phyloP scores from a whole-genome alignment of 2,329 filamentous ascomycete species.

The Fusarium pseudoanthophilum region DNA sequence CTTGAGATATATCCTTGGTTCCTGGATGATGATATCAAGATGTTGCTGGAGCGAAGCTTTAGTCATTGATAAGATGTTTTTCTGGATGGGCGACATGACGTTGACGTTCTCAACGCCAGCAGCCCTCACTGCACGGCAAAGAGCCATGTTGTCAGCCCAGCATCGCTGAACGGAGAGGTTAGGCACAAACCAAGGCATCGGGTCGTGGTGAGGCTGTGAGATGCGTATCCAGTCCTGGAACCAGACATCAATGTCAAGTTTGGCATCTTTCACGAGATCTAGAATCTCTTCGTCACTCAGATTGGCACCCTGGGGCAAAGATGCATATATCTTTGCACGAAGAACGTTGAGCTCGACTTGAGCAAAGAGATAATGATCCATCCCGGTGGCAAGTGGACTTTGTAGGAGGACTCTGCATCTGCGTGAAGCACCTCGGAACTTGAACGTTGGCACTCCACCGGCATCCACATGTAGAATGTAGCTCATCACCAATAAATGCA shows the following conservation, averaged over 20 bases:
- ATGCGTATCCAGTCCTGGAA: constrained; percentile 21
- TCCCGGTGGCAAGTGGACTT: background rate
- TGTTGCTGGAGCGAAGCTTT: constrained; percentile 8
- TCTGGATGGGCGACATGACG: constrained; percentile 8
- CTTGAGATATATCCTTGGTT: constrained; percentile 13
- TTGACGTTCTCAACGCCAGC: constrained; percentile 20
- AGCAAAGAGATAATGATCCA: constrained; percentile 20
- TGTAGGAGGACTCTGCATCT: constrained; percentile 11
- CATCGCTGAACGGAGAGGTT: constrained; percentile 10
- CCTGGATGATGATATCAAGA: constrained; percentile 11
- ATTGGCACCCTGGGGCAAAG: background rate
- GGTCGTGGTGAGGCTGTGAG: background rate
- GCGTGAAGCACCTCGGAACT: constrained; percentile 12
- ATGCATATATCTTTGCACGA: constrained; percentile 18
- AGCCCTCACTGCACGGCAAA: constrained; percentile 9
- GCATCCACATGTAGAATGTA: constrained; percentile 18
- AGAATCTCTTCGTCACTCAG: constrained; percentile 5
- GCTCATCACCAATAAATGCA: constrained; percentile 6
- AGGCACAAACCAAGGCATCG: constrained; percentile 18
- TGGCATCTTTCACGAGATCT: constrained; percentile 9
- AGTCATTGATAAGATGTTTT: constrained; percentile 1
- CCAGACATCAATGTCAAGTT: constrained; percentile 22
- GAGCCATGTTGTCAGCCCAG: constrained; percentile 24
- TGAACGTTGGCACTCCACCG: constrained; percentile 9
- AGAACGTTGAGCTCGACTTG: constrained; percentile 17